These are phyloP conservation scores for Lodderomyces elongisporus DNA, from an alignment of 1,139 yeast species.

Conservation along the genomic window DNA sequence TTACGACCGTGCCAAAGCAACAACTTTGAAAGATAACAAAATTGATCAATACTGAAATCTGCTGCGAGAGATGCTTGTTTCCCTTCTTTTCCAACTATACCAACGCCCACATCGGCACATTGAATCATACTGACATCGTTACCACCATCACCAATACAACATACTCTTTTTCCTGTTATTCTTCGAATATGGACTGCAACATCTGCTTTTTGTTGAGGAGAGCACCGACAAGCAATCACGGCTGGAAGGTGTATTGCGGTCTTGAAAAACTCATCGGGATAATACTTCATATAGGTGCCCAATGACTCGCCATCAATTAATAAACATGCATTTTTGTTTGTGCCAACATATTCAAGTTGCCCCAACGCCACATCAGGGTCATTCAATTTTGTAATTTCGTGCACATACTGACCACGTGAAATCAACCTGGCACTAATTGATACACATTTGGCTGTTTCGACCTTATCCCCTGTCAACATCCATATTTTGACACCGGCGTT, in stretches of 20 bases:
- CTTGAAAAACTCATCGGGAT: conserved; percentile 66
- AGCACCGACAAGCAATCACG: conserved; percentile 95
- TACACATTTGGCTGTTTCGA: conserved; percentile 96
- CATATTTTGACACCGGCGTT: conserved; percentile 97
- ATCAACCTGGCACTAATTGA: conserved; percentile 91
- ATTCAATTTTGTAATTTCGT: conserved; percentile 66
- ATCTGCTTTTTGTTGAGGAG: conserved; percentile 98
- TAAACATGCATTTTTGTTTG: conserved; percentile 69
- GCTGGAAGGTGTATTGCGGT: conserved; percentile 78
- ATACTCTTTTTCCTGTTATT: conserved; percentile 81
- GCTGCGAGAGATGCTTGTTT: conserved; percentile 97
- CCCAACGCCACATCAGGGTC: conserved; percentile 63
- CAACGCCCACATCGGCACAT: conserved; percentile 98
- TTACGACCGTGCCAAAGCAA: conserved; percentile 98
- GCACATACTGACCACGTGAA: conserved; percentile 89
- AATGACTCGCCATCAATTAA: conserved; percentile 93
- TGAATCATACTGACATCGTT: conserved; percentile 99
- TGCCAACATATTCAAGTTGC: conserved; percentile 64
- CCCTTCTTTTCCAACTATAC: conserved; percentile 98
- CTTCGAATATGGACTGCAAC: conserved; percentile 76
- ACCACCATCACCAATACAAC: conserved; percentile 99
- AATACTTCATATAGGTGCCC: conserved; percentile 59
- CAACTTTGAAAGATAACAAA: conserved; percentile 80
- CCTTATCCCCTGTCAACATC: conserved; percentile 99
- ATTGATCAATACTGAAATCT: conserved; percentile 90